These are phyloP conservation scores for Trifolium repens DNA, from an alignment of 306 rosid genomes.

Conservation along the genomic window DNA sequence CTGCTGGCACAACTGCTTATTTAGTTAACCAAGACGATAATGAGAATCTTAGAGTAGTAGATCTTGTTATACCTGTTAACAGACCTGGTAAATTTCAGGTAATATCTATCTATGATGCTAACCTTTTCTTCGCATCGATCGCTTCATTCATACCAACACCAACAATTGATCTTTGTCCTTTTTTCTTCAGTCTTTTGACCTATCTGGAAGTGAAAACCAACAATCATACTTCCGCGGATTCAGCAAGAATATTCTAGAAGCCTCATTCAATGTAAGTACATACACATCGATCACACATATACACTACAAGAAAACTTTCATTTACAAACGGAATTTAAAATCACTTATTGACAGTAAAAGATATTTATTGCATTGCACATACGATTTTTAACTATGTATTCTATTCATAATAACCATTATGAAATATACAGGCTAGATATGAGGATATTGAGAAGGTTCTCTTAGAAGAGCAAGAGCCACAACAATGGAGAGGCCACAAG, in stretches of 20 bases:
- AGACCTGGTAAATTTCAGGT: constrained; percentile 25
- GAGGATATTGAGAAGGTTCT: constrained; percentile 38
- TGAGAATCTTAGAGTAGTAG: constrained; percentile 25
- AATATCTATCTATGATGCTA: not conserved
- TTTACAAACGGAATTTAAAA: no score
- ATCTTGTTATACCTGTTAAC: constrained; percentile 32
- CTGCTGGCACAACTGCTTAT: constrained; percentile 23
- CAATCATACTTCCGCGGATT: constrained; percentile 41
- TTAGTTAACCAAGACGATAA: constrained; percentile 6
- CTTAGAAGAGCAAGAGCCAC: not conserved
- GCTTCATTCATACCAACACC: not conserved
- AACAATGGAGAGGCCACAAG: not conserved
- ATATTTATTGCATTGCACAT: no score
- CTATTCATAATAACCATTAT: not conserved
- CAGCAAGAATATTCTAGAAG: constrained; percentile 37
- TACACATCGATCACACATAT: not conserved
- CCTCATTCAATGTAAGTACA: constrained; percentile 41
- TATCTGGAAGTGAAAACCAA: not conserved
- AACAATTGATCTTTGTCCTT: not conserved
- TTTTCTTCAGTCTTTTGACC: constrained; percentile 28
- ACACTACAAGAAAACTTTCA: no score
- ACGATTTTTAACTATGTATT: not conserved
- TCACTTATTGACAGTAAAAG: no score
- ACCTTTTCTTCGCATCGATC: not conserved
- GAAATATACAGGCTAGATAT: constrained; percentile 16